Conservation (phyloP, 2,329 filamentous ascomycete species). For the Metarhizium brunneum region DNA sequence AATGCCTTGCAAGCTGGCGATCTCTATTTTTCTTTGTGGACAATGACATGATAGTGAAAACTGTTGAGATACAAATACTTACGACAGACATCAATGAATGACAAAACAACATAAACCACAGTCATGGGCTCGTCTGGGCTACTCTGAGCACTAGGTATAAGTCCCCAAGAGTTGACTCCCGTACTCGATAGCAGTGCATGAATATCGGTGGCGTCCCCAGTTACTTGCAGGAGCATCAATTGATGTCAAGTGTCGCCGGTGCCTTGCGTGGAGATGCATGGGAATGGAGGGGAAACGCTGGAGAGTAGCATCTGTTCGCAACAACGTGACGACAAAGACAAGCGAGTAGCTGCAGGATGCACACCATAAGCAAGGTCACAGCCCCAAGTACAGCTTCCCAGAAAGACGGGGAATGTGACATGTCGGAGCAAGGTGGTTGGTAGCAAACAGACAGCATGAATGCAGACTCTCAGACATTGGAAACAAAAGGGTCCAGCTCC, state of each 20-base stretch:
- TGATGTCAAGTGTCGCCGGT: background rate
- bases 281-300: background rate
- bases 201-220: too few species aligned
- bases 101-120: background rate
- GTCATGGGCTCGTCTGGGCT: too few species aligned
- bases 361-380: background rate
- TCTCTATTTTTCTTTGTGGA: background rate
- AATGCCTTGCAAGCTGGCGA: background rate
- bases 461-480: too few species aligned
- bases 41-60: background rate
- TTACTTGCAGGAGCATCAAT: too few species aligned
- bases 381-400: background rate
- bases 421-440: too few species aligned
- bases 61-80: background rate
- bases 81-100: background rate
- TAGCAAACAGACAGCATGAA: too few species aligned
- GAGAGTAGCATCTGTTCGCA: background rate
- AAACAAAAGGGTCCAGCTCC: too few species aligned
- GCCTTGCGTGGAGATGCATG: background rate
- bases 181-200: too few species aligned
- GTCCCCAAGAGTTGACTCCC: too few species aligned
- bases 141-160: too few species aligned
- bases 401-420: too few species aligned
- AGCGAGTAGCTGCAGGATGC: constrained; percentile 2
- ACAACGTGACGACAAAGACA: constrained; percentile 4